These are phyloP conservation scores for Apiospora kogelbergensis DNA, from an alignment of 2,329 filamentous ascomycete species.

Conservation along the genomic window DNA sequence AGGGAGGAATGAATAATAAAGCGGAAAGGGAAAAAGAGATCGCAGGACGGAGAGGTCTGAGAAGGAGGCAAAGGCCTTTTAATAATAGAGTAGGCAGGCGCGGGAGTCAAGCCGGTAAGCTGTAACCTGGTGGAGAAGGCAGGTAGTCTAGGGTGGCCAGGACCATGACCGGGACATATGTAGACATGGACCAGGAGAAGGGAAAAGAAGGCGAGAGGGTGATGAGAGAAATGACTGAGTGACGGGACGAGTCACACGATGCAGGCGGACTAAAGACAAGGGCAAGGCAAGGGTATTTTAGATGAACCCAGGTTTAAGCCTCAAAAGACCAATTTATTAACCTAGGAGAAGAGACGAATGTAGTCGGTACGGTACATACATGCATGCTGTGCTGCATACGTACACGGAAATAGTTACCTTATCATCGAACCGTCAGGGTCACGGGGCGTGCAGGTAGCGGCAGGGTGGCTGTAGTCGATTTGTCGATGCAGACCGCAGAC, in stretches of 20 bases:
- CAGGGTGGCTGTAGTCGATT: background rate
- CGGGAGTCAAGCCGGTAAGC: constrained; percentile 10
- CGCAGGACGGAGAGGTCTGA: background rate
- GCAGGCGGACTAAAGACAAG: background rate
- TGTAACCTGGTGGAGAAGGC: constrained; percentile 13
- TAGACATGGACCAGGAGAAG: background rate
- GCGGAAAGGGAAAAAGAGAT: background rate
- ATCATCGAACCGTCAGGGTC: constrained; percentile 1
- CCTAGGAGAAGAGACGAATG: background rate
- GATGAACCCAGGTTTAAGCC: constrained; percentile 11
- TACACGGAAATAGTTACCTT: constrained; percentile 7
- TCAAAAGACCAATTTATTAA: background rate
- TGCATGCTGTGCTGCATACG: background rate
- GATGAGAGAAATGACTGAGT: constrained; percentile 10
- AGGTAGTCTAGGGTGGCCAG: constrained; percentile 7
- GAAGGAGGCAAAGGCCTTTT: background rate
- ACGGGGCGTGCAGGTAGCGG: background rate
- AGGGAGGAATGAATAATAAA: constrained; percentile 1
- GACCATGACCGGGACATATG: constrained; percentile 3
- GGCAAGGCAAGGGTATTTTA: constrained; percentile 8
- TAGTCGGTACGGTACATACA: background rate
- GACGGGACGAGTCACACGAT: constrained; percentile 12
- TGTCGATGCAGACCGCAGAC: background rate
- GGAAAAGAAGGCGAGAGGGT: background rate
- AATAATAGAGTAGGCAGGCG: constrained; percentile 9